Evolutionary conservation across 352 stramenopile species (phyloP), one percentile per base, ranked within the genome.

Genomic region (Globisporangium paroecandrum): DNA sequence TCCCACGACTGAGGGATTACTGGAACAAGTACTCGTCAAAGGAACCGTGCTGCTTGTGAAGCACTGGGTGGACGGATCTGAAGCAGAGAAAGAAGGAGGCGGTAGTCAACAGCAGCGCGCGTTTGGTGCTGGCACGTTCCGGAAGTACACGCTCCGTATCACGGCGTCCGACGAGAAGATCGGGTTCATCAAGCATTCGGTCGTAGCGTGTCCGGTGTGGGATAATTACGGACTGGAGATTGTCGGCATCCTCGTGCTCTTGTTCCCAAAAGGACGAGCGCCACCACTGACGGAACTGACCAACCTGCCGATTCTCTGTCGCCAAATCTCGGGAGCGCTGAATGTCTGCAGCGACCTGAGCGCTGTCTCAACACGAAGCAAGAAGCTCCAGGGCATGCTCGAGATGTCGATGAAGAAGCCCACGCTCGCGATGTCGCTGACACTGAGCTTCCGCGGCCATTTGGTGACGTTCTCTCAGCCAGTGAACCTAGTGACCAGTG

Each of bases 121-220:
- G 41, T 54, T 56, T 9, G 29, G 22, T 56, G 22, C 25, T 53
- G 22, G 66, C 62, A 60, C 25, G 57, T 59, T 64, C 2, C 49
- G 25, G 53, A 77, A 74, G 22, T 75, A 87, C 63, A 72, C 72
- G 29, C 66, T 85, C 34, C 80, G 77, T 18, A 69, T 72, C 12
- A 69, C 71, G 20, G 74, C 65, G 0, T 80, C 81, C 0, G 83
- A 93, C 59, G 55, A 74, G 13, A 70, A 71, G 3, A 68, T 87
- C 25, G 77, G 79, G 0, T 91, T 93, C 69, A 79, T 71, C 57
- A 75, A 79, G n/a, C 77, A 89, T 57, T 68, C 85, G 1, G 79
- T 91, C 9, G 79, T 90, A 0, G 83, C 85, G 10, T 91, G 82
- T 53, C 85, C 85, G 0, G 83, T 93, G 25, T 93, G 83, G 82